Evolutionary conservation across 2,329 filamentous ascomycete genomes (phyloP), one percentile per base, ranked within the genome.

Genomic region (Botrytis paeoniae): DNA sequence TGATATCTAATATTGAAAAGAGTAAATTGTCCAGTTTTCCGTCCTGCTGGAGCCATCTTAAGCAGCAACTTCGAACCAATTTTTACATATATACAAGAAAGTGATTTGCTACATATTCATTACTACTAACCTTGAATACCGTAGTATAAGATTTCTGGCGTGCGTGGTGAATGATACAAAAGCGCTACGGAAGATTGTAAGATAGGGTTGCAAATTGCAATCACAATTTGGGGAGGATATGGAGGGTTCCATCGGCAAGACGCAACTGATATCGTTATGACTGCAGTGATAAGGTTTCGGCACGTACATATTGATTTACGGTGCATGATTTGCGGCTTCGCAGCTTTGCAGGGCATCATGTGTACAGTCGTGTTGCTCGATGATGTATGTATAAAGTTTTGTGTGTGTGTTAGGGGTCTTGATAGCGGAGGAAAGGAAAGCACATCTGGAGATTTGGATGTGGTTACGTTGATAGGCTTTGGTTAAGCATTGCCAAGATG

Each of bases 131-230:
- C 48, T 54, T 25, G n/a, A 54, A 54, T 54, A 12, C 25, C 9
- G 32, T 60, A 60, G 59, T 54, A n/a, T 54, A 16, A 54, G 48
- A 51, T 51, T n/a, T 51, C 48, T n/a, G 48, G 48, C 25, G 48
- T n/a, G 35, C 35, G 35, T 61, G 35, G 22, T 16, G 18, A 35
- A 69, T 39, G 29, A 32, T 37, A 51, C 65, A 37, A 43, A n/a
- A 37, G 9, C 35, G 25, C 39, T n/a, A 20, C 22, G 51, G 35
- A 37, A 32, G 20, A 43, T 29, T 69, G 35, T 45, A 9, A 51
- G 25, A 59, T 66, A 66, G 43, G 65, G 43, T 69, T 39, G 48
- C 65, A 41, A 69, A 32, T 69, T 39, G 48, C 65, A 41, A 69
- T 43, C 51, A 69, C 48, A 22, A 39, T 29, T 39, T 69, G 32